phyloP scores from a whole-genome alignment of 1,284 basidiomycete genomes.

The Meripilus lineatus region DNA sequence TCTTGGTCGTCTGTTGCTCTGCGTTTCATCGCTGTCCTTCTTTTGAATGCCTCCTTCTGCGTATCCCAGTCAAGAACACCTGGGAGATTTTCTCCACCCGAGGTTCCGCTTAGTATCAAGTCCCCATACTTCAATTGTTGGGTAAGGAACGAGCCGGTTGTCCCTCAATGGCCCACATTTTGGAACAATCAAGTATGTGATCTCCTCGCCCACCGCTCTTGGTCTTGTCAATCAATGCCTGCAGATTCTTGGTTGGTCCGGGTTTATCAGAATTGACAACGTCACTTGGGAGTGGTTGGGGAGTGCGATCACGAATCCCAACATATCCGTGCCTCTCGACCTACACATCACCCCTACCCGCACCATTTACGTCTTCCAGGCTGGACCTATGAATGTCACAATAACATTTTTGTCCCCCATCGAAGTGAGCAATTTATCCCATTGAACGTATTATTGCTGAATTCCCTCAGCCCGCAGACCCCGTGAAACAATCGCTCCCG shows the following conservation, averaged over 20 bases:
- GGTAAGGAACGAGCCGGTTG: constrained; percentile 19
- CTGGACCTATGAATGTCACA: constrained; percentile 17
- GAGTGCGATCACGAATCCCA: constrained; percentile 5
- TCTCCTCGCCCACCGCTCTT: no score
- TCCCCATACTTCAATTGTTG: constrained; percentile 34
- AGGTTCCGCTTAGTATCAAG: no score
- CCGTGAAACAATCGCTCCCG: constrained; percentile 29
- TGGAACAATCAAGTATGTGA: constrained; percentile 21
- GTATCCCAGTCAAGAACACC: no score
- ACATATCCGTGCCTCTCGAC: neutral
- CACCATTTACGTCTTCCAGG: constrained; percentile 15
- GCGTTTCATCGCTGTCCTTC: no score
- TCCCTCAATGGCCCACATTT: constrained; percentile 19
- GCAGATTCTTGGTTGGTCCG: constrained; percentile 31
- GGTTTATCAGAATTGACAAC: constrained; percentile 36
- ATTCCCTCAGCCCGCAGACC: constrained; percentile 24
- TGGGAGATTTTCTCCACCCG: no score
- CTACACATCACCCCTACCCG: constrained; percentile 15
- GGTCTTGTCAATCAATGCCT: neutral
- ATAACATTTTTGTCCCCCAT: constrained; percentile 20
- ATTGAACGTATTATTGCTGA: no score
- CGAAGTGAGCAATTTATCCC: constrained; percentile 12
- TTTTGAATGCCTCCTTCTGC: no score
- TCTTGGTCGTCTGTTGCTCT: no score
- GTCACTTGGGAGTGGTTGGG: constrained; percentile 31